Base-by-base conservation (phyloP, 2,329 filamentous ascomycete species). In the Zasmidium angulare region DNA sequence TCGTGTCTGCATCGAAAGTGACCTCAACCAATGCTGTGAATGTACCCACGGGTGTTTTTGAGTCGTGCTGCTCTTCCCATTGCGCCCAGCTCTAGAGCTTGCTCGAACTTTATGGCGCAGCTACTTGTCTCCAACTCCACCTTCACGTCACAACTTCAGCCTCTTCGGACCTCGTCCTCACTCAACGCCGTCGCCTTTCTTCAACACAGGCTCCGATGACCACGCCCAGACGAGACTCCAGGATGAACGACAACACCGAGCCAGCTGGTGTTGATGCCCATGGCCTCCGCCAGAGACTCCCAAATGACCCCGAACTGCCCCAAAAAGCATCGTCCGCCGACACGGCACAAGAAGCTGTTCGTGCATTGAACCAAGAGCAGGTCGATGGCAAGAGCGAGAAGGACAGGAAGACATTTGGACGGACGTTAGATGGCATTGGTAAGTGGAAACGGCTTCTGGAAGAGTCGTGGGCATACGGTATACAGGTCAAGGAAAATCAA, bases 351-450 rank as follows among this genome's bases (percentile, higher is more conserved):
- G 74, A 78, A 60, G 75, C 77, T 56, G 80, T 82, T 29, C 70
- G 79, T 58, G 76, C 80, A 64, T 69, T 83, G 64, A 83, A 83
- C 62, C 68, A 77, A 60, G 79, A 82, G 68, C 76, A 79, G 55
- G 76, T 75, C 56, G 68, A 72, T 2, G 74, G 78, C 66, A 79
- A 81, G 63, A 69, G 77, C 63, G 78, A 81, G 61, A 81, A 83
- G 62, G 77, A 83, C 62, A 87, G 86, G 74, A 93, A 91, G 81
- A 96, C 92, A 0, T 96, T 90, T 81, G 93, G 93, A 57, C 87
- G 93, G 65, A 97, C 93, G 14, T 91, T 91, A 26, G 89, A 93
- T 77, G 93, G 93, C 70, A 96, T 86, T 77, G 87, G 93, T 97
- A 84, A 77, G 90, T 81, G 51, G 23, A 58, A 29, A 52, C 50